Conservation (phyloP, 176 grass and related monocot species). For the Triticum urartu region DNA sequence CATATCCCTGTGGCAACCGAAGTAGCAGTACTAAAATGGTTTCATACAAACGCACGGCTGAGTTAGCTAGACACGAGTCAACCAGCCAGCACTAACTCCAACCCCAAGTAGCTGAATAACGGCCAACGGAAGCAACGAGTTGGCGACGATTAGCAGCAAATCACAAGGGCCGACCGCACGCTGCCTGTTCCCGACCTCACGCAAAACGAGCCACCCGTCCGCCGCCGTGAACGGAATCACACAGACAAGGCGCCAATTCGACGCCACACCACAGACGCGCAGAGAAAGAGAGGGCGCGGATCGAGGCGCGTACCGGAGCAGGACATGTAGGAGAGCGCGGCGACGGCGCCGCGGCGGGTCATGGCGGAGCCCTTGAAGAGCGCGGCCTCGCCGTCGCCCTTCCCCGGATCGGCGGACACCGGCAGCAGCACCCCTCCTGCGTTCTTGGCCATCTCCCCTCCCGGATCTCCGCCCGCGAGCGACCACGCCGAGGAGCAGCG, state of each 20-base stretch:
- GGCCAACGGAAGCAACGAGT: conserved; percentile 8
- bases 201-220: neutral
- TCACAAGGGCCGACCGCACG: neutral
- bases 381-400: conserved; percentile 45
- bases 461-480: conserved; percentile 33
- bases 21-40: neutral
- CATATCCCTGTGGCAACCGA: neutral
- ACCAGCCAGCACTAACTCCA: conserved; percentile 23
- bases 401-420: conserved; percentile 30
- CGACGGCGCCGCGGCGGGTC: conserved; percentile 68
- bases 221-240: neutral
- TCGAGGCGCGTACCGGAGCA: conserved; percentile 65
- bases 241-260: neutral
- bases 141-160: neutral
- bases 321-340: conserved; percentile 93
- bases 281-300: neutral
- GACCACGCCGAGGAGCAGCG: conserved; percentile 18
- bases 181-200: neutral
- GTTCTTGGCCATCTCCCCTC: conserved; percentile 38
- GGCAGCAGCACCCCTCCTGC: conserved; percentile 27
- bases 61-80: conserved; percentile 8
- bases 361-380: conserved; percentile 87
- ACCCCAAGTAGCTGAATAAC: neutral
- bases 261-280: too few species aligned
- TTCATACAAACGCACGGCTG: neutral